These are phyloP conservation scores for Haberlea rhodopensis DNA, from an alignment of 257 asterid species.

Conservation along the genomic window DNA sequence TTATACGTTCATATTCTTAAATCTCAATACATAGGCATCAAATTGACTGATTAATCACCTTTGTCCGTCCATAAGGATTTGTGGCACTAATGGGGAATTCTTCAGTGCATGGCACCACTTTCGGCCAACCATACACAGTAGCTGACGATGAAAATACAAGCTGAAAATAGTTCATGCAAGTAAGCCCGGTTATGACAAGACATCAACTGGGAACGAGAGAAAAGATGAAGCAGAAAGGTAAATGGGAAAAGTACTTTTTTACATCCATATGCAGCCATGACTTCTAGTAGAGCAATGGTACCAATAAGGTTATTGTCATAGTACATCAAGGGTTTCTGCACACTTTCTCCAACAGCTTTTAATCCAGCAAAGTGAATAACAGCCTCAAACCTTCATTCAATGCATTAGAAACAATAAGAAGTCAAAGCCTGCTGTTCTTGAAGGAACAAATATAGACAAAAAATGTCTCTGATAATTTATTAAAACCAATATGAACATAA, in stretches of 20 bases:
- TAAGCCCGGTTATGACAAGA: background rate
- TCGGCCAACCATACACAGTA: slow-evolving; percentile 75
- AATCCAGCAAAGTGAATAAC: slow-evolving; percentile 76
- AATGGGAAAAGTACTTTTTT: slow-evolving; percentile 37
- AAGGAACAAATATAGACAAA: slow-evolving; percentile 4
- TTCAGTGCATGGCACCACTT: slow-evolving; percentile 71
- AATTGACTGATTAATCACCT: slow-evolving; percentile 36
- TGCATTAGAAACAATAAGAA: background rate
- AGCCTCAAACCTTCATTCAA: slow-evolving; percentile 56
- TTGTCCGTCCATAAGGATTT: slow-evolving; percentile 75
- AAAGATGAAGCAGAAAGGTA: background rate
- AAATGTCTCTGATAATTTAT: background rate
- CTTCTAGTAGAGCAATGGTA: slow-evolving; percentile 54
- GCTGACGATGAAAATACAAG: slow-evolving; percentile 82
- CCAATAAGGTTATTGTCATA: slow-evolving; percentile 65
- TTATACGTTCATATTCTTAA: background rate
- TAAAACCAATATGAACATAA: background rate
- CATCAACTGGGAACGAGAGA: background rate
- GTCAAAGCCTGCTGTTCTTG: background rate
- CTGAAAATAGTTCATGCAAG: slow-evolving; percentile 32
- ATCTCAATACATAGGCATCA: background rate
- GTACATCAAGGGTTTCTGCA: slow-evolving; percentile 56
- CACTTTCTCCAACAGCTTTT: slow-evolving; percentile 80
- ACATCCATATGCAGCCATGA: slow-evolving; percentile 78
- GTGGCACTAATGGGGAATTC: slow-evolving; percentile 52